Base-by-base conservation (phyloP, 371 early-diverging fungal species). In the Rhizopus sp. region DNA sequence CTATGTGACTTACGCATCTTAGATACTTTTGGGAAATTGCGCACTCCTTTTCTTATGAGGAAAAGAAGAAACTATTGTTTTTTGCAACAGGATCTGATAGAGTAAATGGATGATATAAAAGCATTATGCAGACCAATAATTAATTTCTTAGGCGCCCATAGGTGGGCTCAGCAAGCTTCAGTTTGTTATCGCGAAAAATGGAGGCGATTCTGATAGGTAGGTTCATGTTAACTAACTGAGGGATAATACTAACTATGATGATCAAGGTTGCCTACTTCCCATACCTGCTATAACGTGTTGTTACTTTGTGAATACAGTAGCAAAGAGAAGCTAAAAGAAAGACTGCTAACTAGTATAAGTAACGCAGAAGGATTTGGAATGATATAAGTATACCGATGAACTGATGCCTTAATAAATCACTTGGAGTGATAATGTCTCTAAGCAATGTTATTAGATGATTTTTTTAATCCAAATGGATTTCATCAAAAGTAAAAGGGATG, bases 1-100 rank as follows among this genome's bases (percentile, higher is more conserved):
- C 13, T 63, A 63, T 44, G 59, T 57, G 4, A 53, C 59, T 29
- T 8, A 31, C 51, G 0, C 40, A 13, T 15, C 33, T n/a, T 53
- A 72, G 73, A 54, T 67, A 85, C 68, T 99, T 99, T 73, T 99
- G 99, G 99, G 82, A 86, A 40, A 91, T 96, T 55, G 94, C 97
- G 15, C 90, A 92, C 60, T 83, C 70, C 4, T 87, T 96, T 64
- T 69, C 82, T 2, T 80, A 86, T 35, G 91, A 90, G 51, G 91
- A 93, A 59, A 96, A 96, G 79, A 94, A 93, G 66, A 83, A 86
- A 64, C 78, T 99, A 9, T 72, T 99, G 9, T 92, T 92, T 55
- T 99, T 99, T 85, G 94, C 95, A 1, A 99, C 99, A 6, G 98
- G 98, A 31, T 93, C 92, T 38, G 98, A 99, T 73, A 85, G 99